Base-by-base conservation (phyloP, 495 filamentous ascomycete genomes). In the Hypoxylon perforatum region DNA sequence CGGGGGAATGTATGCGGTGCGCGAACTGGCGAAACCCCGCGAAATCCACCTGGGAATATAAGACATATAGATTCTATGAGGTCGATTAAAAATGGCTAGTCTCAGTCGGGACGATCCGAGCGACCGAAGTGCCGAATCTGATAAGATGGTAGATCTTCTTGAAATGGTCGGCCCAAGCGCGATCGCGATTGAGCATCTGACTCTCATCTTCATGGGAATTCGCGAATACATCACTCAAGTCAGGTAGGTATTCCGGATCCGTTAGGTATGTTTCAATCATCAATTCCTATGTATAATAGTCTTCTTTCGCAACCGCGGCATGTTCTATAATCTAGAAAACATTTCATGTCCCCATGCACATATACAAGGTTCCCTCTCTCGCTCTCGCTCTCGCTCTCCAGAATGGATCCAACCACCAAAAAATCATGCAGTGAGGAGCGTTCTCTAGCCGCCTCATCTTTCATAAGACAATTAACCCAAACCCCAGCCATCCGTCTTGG, bases 81-180 rank as follows among this genome's bases (percentile, higher is more conserved):
- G 2, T 3, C 4, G 39, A 42, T 6, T 17, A 42, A 15, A n/a
- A 42, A 17, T 28, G 3, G 25, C 7, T 28, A 28, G 25, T 28
- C 25, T 28, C 7, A 3, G 25, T 28, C 25, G 25, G 25, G 25
- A 28, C 25, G 25, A 28, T 28, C 25, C 25, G 3, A 42, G 46
- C 23, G 56, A 47, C 48, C 28, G 48, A 53, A 61, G 39, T 25
- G 28, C 58, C 48, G 58, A 61, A 38, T 23, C 39, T 23, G 46
- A 52, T 22, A 12, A 44, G n/a, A n/a, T 22, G 38, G 22, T n/a
- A 42, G 4, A 17, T 17, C 39, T 17, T 14, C 15, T 42, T 12
- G n/a, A 42, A 15, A 3, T 42, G n/a, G 39, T 38, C 9, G 35
- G 35, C 35, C 9, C 25, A 7, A 28, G 35, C 35, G 10, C 35